These are phyloP conservation scores for Kuraishia hungarica DNA, from an alignment of 805 yeast species.

Conservation along the genomic window DNA sequence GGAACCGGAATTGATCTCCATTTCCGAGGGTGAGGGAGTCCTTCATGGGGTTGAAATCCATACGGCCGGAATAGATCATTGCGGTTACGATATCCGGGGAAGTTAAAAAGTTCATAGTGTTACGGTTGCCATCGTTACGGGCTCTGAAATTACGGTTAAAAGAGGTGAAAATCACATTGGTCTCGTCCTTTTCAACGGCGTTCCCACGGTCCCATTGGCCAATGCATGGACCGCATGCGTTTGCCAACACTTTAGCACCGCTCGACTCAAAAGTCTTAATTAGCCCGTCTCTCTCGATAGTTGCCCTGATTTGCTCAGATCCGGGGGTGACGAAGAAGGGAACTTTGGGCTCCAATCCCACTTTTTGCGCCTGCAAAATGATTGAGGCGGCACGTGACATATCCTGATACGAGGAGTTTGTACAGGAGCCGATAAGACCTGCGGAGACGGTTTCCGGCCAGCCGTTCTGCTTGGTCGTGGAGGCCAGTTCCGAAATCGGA, in stretches of 20 bases:
- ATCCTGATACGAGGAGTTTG: slow-evolving; percentile 97
- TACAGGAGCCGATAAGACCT: slow-evolving; percentile 96
- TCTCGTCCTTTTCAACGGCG: slow-evolving; percentile 86
- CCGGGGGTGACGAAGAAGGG: slow-evolving; percentile 97
- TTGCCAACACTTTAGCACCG: slow-evolving; percentile 91
- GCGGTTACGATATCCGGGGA: slow-evolving; percentile 96
- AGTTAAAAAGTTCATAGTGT: slow-evolving; percentile 93
- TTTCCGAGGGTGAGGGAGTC: slow-evolving; percentile 81
- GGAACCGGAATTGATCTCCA: slow-evolving; percentile 84
- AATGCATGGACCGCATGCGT: slow-evolving; percentile 99
- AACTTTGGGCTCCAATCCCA: slow-evolving; percentile 83
- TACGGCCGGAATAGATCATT: slow-evolving; percentile 91
- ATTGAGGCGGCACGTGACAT: slow-evolving; percentile 94
- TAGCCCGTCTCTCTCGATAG: slow-evolving; percentile 92
- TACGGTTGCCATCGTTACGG: slow-evolving; percentile 97
- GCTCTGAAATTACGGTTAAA: slow-evolving; percentile 98
- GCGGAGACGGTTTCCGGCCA: slow-evolving; percentile 89
- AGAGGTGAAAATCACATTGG: slow-evolving; percentile 94
- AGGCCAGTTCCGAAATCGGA: slow-evolving; percentile 75
- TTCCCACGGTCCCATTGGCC: slow-evolving; percentile 97
- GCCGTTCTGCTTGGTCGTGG: slow-evolving; percentile 57
- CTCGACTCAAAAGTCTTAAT: slow-evolving; percentile 70
- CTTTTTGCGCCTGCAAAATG: slow-evolving; percentile 77
- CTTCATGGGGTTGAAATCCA: slow-evolving; percentile 92
- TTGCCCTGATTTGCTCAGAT: slow-evolving; percentile 95